Conservation (phyloP, 202 grass and related monocot genomes). For the Panicum hallii region DNA sequence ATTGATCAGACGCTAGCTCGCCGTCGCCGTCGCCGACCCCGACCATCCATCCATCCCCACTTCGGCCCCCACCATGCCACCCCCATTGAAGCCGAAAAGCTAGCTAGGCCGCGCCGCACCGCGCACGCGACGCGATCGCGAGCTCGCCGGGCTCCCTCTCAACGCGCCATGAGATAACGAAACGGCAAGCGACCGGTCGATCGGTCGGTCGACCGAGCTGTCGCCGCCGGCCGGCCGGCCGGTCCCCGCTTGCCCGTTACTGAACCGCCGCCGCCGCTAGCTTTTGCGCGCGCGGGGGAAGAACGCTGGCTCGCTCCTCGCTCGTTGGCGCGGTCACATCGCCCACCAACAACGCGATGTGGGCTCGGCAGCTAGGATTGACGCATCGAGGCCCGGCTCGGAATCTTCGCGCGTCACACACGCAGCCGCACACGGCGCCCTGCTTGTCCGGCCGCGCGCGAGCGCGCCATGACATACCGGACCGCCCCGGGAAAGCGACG, state of each 20-base stretch:
- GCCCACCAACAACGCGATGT: slow-evolving; percentile 57
- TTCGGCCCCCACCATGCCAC: background rate
- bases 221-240: background rate
- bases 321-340: slow-evolving; percentile 52
- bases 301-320: background rate
- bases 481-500: slow-evolving; percentile 33
- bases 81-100: slow-evolving; percentile 41
- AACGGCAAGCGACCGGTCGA: slow-evolving; percentile 43
- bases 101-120: slow-evolving; percentile 29
- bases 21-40: slow-evolving; percentile 26
- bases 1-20: slow-evolving; percentile 7
- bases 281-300: background rate
- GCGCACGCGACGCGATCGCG: slow-evolving; percentile 25
- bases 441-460: background rate
- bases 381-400: background rate
- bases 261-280: slow-evolving; percentile 13
- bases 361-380: slow-evolving; percentile 47
- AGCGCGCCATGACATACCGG: background rate
- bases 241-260: slow-evolving; percentile 54
- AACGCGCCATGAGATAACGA: slow-evolving; percentile 57
- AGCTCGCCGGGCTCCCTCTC: background rate
- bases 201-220: slow-evolving; percentile 8
- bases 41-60: slow-evolving; percentile 38
- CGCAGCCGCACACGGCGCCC: background rate
- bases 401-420: slow-evolving; percentile 37